Base-by-base conservation (phyloP, 768 basidiomycete species). In the Auricularia sp. region DNA sequence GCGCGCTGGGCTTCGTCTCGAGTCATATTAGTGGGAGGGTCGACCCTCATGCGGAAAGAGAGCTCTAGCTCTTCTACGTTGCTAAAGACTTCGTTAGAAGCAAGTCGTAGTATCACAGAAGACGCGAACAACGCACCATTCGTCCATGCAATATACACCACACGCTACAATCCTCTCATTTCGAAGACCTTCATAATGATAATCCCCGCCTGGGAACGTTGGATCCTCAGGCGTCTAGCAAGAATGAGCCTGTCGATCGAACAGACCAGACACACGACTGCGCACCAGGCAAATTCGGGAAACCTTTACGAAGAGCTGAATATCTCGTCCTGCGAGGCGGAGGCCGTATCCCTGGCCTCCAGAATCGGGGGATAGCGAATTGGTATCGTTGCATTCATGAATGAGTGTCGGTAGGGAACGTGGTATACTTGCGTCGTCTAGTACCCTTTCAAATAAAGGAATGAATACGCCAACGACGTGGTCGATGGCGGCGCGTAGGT, bases 361-460 rank as follows among this genome's bases (percentile, higher is more conserved):
- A 60, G 36, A 44, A 61, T 63, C 8, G 7, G 29, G 7, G n/a
- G 29, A 56, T 69, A 68, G n/a, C 11, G 21, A 21, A 70, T 67
- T 7, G 63, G 64, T 29, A 33, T 44, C 53, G 29, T 23, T 39
- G 43, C 68, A 14, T 42, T 42, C 39, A 14, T 42, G 12, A 42
- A 42, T 42, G 39, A 42, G 39, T 42, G 39, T 42, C 39, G 39
- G 39, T 42, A 42, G 47, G 47, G 47, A 21, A 18, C 47, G 47
- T 16, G 5, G 21, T 8, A 18, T 51, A 18, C 18, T 51, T 21
- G 47, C 14, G 21, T 51, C 47, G 47, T 21, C 21, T 18, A 74
- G 67, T 7, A 69, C 67, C 34, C 63, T 54, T 42, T 75, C 68
- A 71, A 73, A 76, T 5, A 75, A 64, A 3, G 76, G 75, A 54